Evolutionary conservation across 1,284 basidiomycete genomes (phyloP), one percentile per base, ranked within the genome.

Genomic region (Thelephora terrestris): DNA sequence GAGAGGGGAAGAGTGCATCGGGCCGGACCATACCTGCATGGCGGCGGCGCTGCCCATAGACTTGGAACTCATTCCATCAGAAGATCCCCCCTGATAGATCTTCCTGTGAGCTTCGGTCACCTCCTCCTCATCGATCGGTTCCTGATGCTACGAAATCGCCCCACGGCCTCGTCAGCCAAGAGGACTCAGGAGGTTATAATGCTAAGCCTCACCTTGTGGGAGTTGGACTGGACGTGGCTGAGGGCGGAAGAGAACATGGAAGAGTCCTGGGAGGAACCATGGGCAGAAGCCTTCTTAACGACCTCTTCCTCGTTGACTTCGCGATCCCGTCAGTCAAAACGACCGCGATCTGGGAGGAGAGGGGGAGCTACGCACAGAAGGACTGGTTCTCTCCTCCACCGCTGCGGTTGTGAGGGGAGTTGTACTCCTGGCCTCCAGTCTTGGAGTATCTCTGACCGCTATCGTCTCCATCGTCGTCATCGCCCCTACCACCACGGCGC

Each of bases 11-110:
- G 35, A 24, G 18, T 27, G 38, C 16, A 25, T 18, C 4, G 21
- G n/a, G n/a, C 5, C 17, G 12, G 18, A 14, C 46, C 61, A 49
- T 55, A 79, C 85, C 73, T 90, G 77, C 55, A 89, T 52, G 24
- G 85, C 85, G 20, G 85, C 85, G n/a, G 86, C 87, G 49, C 79
- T 73, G 25, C 86, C 85, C 51, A 90, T 64, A 12, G 76, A 73
- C 38, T 69, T 65, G 3, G 86, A 79, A 53, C 68, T 72, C 57
- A 89, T 52, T 39, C 61, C 66, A 43, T 70, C 61, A 0, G 73
- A 67, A 43, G 76, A 69, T 25, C 71, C 73, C 47, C 79, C 58
- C 2, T 71, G 58, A 60, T 85, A 85, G 0, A 74, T 85, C 58
- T 77, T 59, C 37, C 75, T 60, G 61, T 91, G 85, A 14, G 80